Evolutionary conservation across 108 stramenopile species (phyloP).

Genomic region (Cyclostephanos tholiformis): DNA sequence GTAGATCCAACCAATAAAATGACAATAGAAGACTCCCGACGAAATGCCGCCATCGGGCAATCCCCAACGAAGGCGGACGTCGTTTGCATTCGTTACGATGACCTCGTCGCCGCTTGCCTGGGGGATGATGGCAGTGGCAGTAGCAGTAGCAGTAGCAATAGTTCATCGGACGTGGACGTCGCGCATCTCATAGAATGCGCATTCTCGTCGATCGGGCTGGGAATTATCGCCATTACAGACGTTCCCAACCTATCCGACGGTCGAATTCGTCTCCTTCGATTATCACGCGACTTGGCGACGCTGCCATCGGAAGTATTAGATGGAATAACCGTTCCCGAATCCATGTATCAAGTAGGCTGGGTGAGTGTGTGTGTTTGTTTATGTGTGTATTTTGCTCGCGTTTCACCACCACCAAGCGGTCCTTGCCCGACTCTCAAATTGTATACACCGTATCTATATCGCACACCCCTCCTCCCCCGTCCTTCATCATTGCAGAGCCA

Average conservation of each 20-base stretch:
- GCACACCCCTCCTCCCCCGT: too few species aligned
- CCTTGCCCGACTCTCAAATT: too few species aligned
- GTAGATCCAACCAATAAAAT: too few species aligned
- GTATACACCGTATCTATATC: not conserved
- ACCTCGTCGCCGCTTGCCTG: conserved; percentile 43
- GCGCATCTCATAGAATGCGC: conserved; percentile 48
- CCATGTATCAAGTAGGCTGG: conserved; percentile 88
- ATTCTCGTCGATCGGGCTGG: conserved; percentile 54
- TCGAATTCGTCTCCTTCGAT: conserved; percentile 56
- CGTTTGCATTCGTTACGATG: conserved; percentile 50
- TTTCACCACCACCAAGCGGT: too few species aligned
- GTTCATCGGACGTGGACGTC: not conserved
- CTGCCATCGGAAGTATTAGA: conserved; percentile 57
- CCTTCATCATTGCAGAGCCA: conserved; percentile 60
- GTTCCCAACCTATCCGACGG: conserved; percentile 47
- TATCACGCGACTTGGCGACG: conserved; percentile 65
- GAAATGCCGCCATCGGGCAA: too few species aligned
- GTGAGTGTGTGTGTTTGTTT: not conserved
- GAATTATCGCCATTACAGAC: conserved; percentile 75
- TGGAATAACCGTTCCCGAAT: conserved; percentile 59
- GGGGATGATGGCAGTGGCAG: not conserved
- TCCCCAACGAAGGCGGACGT: not conserved
- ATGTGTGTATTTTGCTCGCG: not conserved
- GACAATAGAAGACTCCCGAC: not conserved
- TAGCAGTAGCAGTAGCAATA: too few species aligned